Percentiles rank a stretch among this genome's conserved stretches.
phyloP scores from a whole-genome alignment of 1,284 basidiomycete species.

The Puccinia coronata region DNA sequence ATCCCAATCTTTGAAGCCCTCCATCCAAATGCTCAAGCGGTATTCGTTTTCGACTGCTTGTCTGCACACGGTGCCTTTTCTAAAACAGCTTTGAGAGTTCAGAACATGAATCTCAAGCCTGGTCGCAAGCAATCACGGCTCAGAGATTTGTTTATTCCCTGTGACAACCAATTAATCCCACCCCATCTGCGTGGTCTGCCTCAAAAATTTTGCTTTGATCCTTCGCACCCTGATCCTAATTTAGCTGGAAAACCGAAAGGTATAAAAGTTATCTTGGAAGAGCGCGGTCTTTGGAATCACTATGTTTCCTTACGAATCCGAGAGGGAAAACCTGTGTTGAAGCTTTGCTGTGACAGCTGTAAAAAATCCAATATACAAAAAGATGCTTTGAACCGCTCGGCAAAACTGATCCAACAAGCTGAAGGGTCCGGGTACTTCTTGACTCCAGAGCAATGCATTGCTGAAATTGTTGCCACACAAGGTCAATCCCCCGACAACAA shows the following conservation, averaged over 20 bases:
- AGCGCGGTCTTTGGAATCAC: background rate
- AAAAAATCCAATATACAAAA: background rate
- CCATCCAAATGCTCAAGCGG: no score
- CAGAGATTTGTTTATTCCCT: background rate
- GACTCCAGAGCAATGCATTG: background rate
- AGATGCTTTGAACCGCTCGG: background rate
- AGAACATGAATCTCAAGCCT: background rate
- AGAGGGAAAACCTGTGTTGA: slow-evolving; percentile 55
- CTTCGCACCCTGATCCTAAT: background rate
- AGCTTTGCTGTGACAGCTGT: background rate
- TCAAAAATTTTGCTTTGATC: background rate
- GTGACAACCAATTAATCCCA: background rate
- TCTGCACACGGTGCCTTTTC: no score
- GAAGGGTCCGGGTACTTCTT: background rate
- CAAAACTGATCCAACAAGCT: background rate
- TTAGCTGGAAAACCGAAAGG: background rate
- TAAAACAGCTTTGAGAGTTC: no score
- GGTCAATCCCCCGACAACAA: slow-evolving; percentile 64
- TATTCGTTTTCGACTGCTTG: no score
- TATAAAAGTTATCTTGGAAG: background rate
- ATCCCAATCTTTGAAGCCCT: no score
- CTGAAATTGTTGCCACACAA: background rate
- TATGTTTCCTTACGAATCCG: background rate
- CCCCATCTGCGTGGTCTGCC: background rate
- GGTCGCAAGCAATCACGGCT: background rate